phyloP scores from a whole-genome alignment of 345 rosid species.

The Melaleuca quinquenervia region DNA sequence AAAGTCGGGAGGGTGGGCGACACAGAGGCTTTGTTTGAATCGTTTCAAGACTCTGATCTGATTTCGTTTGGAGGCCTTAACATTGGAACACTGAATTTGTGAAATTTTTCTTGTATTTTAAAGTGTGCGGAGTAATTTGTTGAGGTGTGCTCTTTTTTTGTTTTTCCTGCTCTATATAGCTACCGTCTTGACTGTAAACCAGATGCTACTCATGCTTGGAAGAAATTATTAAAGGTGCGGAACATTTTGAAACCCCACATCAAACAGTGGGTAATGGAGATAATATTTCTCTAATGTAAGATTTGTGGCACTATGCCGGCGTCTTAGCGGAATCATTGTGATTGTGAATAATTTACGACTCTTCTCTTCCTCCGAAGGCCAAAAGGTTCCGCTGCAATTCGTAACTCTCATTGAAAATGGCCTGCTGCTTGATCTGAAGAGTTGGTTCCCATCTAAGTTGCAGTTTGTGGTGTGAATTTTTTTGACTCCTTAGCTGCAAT shows the following conservation, averaged over 20 bases:
- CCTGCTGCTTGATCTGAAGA: neutral
- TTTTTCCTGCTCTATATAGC: neutral
- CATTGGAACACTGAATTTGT: fast-evolving
- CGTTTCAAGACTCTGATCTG: slow-evolving; percentile 54
- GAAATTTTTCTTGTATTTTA: neutral
- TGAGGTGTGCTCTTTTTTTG: neutral
- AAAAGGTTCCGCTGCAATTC: neutral
- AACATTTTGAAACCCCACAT: neutral
- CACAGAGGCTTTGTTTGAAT: slow-evolving; percentile 30
- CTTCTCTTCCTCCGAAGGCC: neutral
- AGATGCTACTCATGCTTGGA: neutral
- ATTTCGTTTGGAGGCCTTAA: slow-evolving; percentile 23
- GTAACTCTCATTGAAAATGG: neutral
- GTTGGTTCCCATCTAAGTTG: neutral
- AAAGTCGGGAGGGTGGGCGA: slow-evolving; percentile 43
- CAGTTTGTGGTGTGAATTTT: neutral
- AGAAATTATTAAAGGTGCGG: neutral
- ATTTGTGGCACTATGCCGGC: fast-evolving
- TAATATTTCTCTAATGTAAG: neutral
- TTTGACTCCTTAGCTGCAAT: neutral
- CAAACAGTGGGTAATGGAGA: neutral
- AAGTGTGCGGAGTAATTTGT: neutral
- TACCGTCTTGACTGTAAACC: neutral
- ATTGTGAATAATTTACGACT: fast-evolving
- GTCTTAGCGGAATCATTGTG: neutral